Percentiles rank a stretch among this genome's conserved stretches.
phyloP scores from a whole-genome alignment of 176 grass and related monocot species.

The Aegilops bicornis region DNA sequence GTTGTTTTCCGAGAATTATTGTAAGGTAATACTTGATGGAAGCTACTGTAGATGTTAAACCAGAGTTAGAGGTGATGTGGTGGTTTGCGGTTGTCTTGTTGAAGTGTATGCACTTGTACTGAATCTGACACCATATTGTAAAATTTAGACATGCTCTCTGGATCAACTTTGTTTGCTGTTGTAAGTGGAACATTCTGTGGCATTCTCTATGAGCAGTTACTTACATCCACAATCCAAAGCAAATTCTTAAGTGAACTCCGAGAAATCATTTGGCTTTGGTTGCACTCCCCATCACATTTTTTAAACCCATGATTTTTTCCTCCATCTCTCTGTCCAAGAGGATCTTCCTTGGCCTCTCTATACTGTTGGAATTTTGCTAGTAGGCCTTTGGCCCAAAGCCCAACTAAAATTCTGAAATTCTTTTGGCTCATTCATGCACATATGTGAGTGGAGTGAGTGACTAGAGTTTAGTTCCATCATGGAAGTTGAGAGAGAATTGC shows the following conservation, averaged over 20 bases:
- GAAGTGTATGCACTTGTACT: conserved; percentile 19
- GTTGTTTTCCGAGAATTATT: background rate
- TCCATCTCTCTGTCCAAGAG: background rate
- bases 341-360: conserved; percentile 18
- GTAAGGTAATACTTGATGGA: conserved; percentile 11
- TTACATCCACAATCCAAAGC: conserved; percentile 17
- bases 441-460: too few species aligned
- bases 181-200: background rate
- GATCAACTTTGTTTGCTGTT: background rate
- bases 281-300: conserved; percentile 19
- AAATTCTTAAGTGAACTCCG: conserved; percentile 41
- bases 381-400: too few species aligned
- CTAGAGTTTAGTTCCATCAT: too few species aligned
- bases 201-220: background rate
- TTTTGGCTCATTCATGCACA: too few species aligned
- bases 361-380: too few species aligned
- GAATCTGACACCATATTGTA: background rate
- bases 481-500: too few species aligned
- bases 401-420: too few species aligned
- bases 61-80: background rate
- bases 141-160: background rate
- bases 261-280: conserved; percentile 11
- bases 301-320: conserved; percentile 13
- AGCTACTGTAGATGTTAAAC: conserved; percentile 23
- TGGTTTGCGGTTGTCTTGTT: conserved; percentile 21